A percentile compares a stretch with the other conserved stretches of the same genome.
phyloP scores from a whole-genome alignment of 176 grass and related monocot genomes.

The Coix lacrymajobi region DNA sequence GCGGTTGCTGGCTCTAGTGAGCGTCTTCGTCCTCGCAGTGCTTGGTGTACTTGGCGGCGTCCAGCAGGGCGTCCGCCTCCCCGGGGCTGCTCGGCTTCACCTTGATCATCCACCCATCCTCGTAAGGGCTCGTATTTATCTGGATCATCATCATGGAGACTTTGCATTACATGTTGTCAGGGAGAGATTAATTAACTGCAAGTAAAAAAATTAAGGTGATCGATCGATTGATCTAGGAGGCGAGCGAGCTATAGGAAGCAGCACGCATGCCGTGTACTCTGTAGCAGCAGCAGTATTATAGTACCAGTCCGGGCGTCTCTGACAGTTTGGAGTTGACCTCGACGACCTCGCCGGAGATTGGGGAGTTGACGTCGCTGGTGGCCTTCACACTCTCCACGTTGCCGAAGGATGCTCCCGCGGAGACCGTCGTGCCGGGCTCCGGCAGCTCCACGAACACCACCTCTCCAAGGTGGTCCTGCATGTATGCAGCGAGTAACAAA shows the following conservation, averaged over 20 bases:
- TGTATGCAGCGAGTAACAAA: background rate
- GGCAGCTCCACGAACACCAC: slow-evolving; percentile 89
- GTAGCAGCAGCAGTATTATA: background rate
- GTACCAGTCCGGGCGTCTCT: slow-evolving; percentile 73
- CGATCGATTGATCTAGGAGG: background rate
- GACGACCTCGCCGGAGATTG: slow-evolving; percentile 81
- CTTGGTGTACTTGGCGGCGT: slow-evolving; percentile 72
- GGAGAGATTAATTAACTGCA: background rate
- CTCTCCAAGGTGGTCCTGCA: slow-evolving; percentile 81
- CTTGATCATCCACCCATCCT: slow-evolving; percentile 98
- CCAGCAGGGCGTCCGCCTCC: slow-evolving; percentile 59
- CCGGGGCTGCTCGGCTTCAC: slow-evolving; percentile 69
- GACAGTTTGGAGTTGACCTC: slow-evolving; percentile 77
- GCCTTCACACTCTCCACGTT: slow-evolving; percentile 99
- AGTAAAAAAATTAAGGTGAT: background rate
- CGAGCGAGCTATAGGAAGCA: background rate
- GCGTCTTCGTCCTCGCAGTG: slow-evolving; percentile 94
- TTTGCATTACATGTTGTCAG: background rate
- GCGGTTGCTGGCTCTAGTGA: slow-evolving; percentile 40
- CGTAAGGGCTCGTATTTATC: slow-evolving; percentile 90
- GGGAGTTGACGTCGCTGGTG: slow-evolving; percentile 88
- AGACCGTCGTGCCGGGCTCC: slow-evolving; percentile 44
- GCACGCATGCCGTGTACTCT: no score
- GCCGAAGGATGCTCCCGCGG: slow-evolving; percentile 60
- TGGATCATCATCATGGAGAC: background rate